These are phyloP conservation scores for Rhodamnia argentea DNA, from an alignment of 345 rosid species.

Conservation along the genomic window DNA sequence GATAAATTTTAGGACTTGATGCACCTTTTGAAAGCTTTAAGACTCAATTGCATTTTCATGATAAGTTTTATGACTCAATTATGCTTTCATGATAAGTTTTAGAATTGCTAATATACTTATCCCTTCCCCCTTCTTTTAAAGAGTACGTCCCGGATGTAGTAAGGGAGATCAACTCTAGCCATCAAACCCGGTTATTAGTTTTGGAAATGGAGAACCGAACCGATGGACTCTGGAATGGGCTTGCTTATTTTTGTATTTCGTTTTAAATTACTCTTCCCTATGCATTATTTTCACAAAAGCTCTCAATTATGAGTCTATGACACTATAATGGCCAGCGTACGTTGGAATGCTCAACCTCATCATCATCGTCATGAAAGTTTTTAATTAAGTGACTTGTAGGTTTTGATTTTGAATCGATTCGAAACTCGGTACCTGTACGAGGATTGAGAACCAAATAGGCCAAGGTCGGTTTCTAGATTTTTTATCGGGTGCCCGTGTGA, in stretches of 20 bases:
- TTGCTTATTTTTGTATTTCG: not conserved
- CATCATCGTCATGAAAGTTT: not conserved
- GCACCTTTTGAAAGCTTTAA: too few relatives aligned
- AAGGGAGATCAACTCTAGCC: not conserved
- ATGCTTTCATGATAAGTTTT: too few relatives aligned
- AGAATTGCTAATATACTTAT: too few relatives aligned
- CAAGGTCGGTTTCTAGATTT: not conserved
- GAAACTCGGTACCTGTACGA: rapidly evolving
- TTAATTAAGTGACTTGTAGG: not conserved
- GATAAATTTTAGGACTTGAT: too few relatives aligned
- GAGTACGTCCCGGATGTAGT: not conserved
- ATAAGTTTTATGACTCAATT: too few relatives aligned
- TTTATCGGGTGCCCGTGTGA: not conserved
- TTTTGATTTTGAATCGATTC: not conserved
- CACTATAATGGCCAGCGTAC: not conserved
- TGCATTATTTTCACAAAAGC: not conserved
- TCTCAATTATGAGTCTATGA: not conserved
- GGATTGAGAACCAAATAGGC: rapidly evolving
- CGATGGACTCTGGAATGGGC: not conserved
- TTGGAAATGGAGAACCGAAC: not conserved
- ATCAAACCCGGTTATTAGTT: not conserved
- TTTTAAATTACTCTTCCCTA: too few relatives aligned
- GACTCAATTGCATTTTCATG: too few relatives aligned
- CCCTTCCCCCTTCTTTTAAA: too few relatives aligned
- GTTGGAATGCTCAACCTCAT: not conserved